phyloP scores from a whole-genome alignment of 306 rosid species.

The Alnus rubra region DNA sequence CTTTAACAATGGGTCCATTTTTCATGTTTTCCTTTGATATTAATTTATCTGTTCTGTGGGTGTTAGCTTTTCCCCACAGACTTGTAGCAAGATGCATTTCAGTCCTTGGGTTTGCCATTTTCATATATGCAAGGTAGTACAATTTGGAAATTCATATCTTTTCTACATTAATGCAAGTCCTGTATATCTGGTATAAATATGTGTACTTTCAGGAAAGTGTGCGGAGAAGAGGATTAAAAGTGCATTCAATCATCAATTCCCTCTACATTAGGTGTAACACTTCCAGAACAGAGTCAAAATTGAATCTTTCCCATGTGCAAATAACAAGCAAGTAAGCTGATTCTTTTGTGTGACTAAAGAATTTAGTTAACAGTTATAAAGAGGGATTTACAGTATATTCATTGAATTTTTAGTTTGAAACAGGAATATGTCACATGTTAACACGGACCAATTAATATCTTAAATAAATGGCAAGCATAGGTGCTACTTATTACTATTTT shows the following conservation, averaged over 20 bases:
- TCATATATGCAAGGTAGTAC: conserved; percentile 57
- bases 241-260: conserved; percentile 57
- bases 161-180: conserved; percentile 1
- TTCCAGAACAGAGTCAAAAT: conserved; percentile 37
- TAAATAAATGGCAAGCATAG: not conserved
- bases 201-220: conserved; percentile 46
- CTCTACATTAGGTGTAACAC: conserved; percentile 49
- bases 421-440: not conserved
- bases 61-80: conserved; percentile 54
- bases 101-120: conserved; percentile 96
- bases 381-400: not conserved
- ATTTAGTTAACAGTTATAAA: conserved; percentile 8
- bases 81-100: conserved; percentile 34
- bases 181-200: conserved; percentile 15
- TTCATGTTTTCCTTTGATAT: conserved; percentile 4
- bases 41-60: conserved; percentile 20
- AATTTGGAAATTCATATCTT: conserved; percentile 3
- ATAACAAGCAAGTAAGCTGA: conserved; percentile 68
- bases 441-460: not conserved
- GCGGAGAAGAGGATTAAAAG: conserved; percentile 52
- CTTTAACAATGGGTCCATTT: not conserved
- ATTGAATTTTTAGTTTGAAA: not conserved
- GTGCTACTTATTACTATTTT: not conserved
- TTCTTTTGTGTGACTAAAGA: conserved; percentile 25
- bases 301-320: conserved; percentile 45